These are phyloP conservation scores for Plasmodium blacklocki DNA, from an alignment of 169 alveolate genomes.

Conservation along the genomic window DNA sequence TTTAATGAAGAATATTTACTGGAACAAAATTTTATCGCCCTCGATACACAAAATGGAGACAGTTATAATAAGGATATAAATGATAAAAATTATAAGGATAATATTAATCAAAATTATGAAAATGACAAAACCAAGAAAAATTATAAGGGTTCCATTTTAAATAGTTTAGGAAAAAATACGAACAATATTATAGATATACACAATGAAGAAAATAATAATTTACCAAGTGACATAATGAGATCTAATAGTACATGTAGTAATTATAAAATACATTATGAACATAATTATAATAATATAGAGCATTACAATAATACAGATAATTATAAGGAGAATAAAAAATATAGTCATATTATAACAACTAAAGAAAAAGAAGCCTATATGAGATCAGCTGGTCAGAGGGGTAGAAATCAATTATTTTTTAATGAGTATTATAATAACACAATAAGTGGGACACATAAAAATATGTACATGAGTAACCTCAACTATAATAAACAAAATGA, in stretches of 20 bases:
- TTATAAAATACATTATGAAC: too few species aligned
- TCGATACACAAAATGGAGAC: not conserved
- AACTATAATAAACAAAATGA: not conserved
- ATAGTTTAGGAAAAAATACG: too few species aligned
- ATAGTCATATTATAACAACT: not conserved
- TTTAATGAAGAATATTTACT: constrained; percentile 12
- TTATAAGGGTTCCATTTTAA: too few species aligned
- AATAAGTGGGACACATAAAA: not conserved
- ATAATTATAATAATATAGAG: too few species aligned
- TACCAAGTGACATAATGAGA: too few species aligned
- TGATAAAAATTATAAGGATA: constrained; percentile 8
- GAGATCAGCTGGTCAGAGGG: not conserved
- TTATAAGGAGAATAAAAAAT: too few species aligned
- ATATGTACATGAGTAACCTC: constrained; percentile 1
- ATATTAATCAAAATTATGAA: not conserved
- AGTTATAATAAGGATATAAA: constrained; percentile 1
- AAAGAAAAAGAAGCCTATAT: constrained; percentile 1
- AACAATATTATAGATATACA: too few species aligned
- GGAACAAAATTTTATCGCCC: not conserved
- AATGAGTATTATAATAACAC: constrained; percentile 18
- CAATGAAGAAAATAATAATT: too few species aligned
- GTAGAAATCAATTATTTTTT: not conserved
- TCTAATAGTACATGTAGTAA: too few species aligned
- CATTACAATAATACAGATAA: too few species aligned
- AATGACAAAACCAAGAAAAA: not conserved